phyloP scores from a whole-genome alignment of 228 moss, liverwort and hornwort species.

The Sphagnum fallax region DNA sequence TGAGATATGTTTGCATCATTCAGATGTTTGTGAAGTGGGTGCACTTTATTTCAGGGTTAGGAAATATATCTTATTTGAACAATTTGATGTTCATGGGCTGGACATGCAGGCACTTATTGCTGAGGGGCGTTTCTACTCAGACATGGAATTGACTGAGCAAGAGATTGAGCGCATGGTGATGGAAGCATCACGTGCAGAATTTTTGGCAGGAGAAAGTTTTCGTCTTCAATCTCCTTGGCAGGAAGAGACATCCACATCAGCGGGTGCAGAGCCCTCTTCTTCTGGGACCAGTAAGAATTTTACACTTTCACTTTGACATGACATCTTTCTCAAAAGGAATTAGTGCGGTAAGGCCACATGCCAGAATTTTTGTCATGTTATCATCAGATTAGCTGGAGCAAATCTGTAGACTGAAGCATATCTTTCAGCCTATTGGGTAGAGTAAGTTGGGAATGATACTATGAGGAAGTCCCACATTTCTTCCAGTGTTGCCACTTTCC shows the following conservation, averaged over 20 bases:
- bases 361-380: too few species aligned
- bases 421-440: too few species aligned
- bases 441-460: too few species aligned
- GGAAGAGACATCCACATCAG: constrained; percentile 87
- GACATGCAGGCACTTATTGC: constrained; percentile 72
- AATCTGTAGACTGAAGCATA: too few species aligned
- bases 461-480: too few species aligned
- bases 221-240: constrained; percentile 63
- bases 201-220: constrained; percentile 73
- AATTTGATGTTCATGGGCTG: background rate
- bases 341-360: too few species aligned
- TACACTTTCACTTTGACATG: background rate
- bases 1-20: constrained; percentile 3
- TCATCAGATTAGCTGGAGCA: too few species aligned
- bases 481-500: too few species aligned
- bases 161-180: constrained; percentile 99
- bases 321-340: background rate
- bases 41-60: background rate
- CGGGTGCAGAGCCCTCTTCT: constrained; percentile 86
- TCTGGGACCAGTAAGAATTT: constrained; percentile 65
- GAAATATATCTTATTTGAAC: too few species aligned
- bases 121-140: constrained; percentile 91
- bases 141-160: constrained; percentile 95
- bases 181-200: constrained; percentile 94
- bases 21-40: background rate